These are phyloP conservation scores for Protomyces inundatus DNA, from an alignment of 1,139 yeast genomes.

Conservation along the genomic window DNA sequence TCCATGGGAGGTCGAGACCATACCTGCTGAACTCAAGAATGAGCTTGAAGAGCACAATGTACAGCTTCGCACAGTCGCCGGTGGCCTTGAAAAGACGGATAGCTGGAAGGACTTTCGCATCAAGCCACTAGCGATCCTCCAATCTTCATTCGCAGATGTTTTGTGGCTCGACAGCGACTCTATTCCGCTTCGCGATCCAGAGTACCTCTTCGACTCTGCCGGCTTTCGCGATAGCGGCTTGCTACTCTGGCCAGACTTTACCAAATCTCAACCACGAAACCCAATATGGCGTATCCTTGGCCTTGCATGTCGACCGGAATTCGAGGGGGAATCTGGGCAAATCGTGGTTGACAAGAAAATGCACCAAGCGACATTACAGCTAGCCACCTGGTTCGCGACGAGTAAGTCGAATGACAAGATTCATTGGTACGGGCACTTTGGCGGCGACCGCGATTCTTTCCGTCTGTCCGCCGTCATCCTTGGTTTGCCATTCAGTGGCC, in stretches of 20 bases:
- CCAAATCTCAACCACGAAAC: slow-evolving; percentile 19
- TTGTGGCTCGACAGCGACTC: slow-evolving; percentile 20
- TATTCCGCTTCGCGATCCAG: slow-evolving; percentile 5
- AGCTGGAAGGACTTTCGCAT: slow-evolving; percentile 24
- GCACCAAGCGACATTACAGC: slow-evolving; percentile 14
- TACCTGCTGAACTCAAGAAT: neutral
- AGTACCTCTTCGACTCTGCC: slow-evolving; percentile 12
- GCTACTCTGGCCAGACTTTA: slow-evolving; percentile 25
- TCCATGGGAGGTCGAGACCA: slow-evolving; percentile 13
- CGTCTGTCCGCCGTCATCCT: slow-evolving; percentile 8
- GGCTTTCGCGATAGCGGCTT: slow-evolving; percentile 1
- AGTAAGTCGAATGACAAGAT: neutral
- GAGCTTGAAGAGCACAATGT: neutral
- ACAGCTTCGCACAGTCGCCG: slow-evolving; percentile 1
- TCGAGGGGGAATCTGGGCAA: slow-evolving; percentile 24
- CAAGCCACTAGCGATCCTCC: slow-evolving; percentile 22
- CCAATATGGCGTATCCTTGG: slow-evolving; percentile 22
- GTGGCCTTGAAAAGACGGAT: slow-evolving; percentile 16
- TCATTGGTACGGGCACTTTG: slow-evolving; percentile 4
- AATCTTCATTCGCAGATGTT: slow-evolving; percentile 9
- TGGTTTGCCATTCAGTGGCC: slow-evolving; percentile 4
- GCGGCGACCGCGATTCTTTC: slow-evolving; percentile 23
- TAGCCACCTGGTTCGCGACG: slow-evolving; percentile 17
- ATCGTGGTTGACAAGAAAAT: slow-evolving; percentile 1
- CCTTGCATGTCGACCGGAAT: slow-evolving; percentile 12